A percentile compares a stretch with the other conserved stretches of the same genome.
phyloP scores from a whole-genome alignment of 1,139 yeast species.

The Saccharomyces pastorianus region DNA sequence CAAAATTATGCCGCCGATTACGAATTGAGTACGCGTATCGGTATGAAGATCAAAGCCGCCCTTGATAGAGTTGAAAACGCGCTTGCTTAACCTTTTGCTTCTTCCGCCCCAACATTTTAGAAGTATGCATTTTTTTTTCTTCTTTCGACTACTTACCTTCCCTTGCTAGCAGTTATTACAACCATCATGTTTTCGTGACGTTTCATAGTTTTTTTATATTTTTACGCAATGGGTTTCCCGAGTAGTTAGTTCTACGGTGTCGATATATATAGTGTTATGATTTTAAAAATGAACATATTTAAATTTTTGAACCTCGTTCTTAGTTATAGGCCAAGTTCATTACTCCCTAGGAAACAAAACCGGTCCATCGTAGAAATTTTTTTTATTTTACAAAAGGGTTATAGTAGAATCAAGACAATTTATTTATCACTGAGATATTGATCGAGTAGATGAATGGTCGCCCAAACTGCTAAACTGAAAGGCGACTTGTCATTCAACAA shows the following conservation, averaged over 20 bases:
- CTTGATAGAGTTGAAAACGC: slow-evolving; percentile 51
- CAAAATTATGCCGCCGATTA: slow-evolving; percentile 78
- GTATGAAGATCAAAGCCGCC: slow-evolving; percentile 87
- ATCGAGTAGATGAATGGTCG: neutral
- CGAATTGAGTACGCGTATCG: slow-evolving; percentile 83
- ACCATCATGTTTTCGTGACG: neutral
- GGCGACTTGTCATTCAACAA: neutral
- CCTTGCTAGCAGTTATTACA: neutral
- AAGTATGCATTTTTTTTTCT: neutral
- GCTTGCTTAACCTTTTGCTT: neutral
- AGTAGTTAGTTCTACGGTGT: neutral
- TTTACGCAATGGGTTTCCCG: neutral
- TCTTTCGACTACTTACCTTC: neutral
- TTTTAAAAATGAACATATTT: neutral
- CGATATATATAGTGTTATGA: neutral
- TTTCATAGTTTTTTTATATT: neutral
- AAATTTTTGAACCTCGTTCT: neutral
- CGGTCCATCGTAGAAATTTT: neutral
- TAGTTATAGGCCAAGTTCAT: neutral
- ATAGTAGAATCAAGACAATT: neutral
- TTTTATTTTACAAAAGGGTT: neutral
- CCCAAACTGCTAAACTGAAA: neutral
- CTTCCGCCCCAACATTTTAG: neutral
- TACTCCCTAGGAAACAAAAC: neutral
- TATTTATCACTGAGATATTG: neutral